These are phyloP conservation scores for Biscogniauxia mediterranea DNA, from an alignment of 2,329 filamentous ascomycete genomes.

Conservation along the genomic window DNA sequence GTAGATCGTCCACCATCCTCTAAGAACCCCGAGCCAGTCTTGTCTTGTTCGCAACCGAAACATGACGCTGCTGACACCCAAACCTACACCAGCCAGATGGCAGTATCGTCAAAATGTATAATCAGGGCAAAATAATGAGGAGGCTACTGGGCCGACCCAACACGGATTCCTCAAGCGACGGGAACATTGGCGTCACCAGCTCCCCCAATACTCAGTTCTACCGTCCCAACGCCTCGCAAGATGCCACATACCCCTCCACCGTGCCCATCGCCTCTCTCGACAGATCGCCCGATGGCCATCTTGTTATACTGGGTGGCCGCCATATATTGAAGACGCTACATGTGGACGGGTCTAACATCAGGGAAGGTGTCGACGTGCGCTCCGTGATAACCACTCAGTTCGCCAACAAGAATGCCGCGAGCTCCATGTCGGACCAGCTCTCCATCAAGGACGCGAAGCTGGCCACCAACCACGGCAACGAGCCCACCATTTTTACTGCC, in stretches of 20 bases:
- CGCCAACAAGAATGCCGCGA: constrained; percentile 39
- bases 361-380: constrained; percentile 58
- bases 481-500: constrained; percentile 59
- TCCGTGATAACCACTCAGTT: constrained; percentile 52
- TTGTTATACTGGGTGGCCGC: constrained; percentile 56
- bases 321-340: constrained; percentile 61
- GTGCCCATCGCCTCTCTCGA: constrained; percentile 58
- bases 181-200: constrained; percentile 45
- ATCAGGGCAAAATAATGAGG: constrained; percentile 57
- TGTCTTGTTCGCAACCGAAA: constrained; percentile 10
- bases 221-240: constrained; percentile 55
- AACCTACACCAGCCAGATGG: constrained; percentile 24
- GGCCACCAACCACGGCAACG: constrained; percentile 42
- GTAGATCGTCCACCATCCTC: neutral
- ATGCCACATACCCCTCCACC: constrained; percentile 50
- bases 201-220: constrained; percentile 44
- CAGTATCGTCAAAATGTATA: constrained; percentile 44
- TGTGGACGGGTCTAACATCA: constrained; percentile 52
- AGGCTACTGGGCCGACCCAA: constrained; percentile 57
- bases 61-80: constrained; percentile 25
- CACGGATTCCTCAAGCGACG: constrained; percentile 46
- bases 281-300: constrained; percentile 53
- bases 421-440: constrained; percentile 53
- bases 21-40: neutral
- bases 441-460: constrained; percentile 64